Base-by-base conservation (phyloP, 192 early-diverging fungal species). In the Coemansia sp. region DNA sequence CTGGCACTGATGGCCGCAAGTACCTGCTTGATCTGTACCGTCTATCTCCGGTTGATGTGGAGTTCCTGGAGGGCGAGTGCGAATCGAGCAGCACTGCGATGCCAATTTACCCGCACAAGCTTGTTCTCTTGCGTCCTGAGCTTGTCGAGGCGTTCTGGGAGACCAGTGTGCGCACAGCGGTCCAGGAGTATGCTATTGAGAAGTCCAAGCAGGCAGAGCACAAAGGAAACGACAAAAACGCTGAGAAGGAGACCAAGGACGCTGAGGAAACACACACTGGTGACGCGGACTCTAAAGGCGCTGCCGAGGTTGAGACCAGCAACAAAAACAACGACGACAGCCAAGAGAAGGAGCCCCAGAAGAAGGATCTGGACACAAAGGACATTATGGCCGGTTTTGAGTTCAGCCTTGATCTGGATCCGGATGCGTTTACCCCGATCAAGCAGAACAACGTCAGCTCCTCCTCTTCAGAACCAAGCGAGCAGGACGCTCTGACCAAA, bases 1-100 rank as follows among this genome's bases (percentile, higher is more conserved):
- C 91, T 19, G 95, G 96, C 47, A 88, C 88, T n/a, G 97, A 99
- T 71, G 90, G 91, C 10, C 90, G 95, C 80, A 86, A 90, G 41
- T 99, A 99, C 76, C 67, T 99, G 36, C 75, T 99, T 71, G 97
- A 99, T 80, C 83, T 98, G 57, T 95, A 92, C 84, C 90, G 97
- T 43, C 74, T 96, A 51, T 91, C 90, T 15, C 96, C 97, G 19
- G 87, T 94, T 48, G 97, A 99, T 78, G 85, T 94, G 57, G 88
- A 88, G 65, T 99, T 99, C 75, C 79, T 90, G 61, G 94, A 96
- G 59, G 75, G 76, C 40, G 90, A 88, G 66, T 85, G 87, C 52
- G 39, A 66, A 11, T 51, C 63, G n/a, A 88, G 79, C 62, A 80
- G 73, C 8, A 63, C 64, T 13, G 68, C 32, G 42, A 70, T 87